phyloP scores from a whole-genome alignment of 202 grass and related monocot genomes.

The Musa balbisiana region DNA sequence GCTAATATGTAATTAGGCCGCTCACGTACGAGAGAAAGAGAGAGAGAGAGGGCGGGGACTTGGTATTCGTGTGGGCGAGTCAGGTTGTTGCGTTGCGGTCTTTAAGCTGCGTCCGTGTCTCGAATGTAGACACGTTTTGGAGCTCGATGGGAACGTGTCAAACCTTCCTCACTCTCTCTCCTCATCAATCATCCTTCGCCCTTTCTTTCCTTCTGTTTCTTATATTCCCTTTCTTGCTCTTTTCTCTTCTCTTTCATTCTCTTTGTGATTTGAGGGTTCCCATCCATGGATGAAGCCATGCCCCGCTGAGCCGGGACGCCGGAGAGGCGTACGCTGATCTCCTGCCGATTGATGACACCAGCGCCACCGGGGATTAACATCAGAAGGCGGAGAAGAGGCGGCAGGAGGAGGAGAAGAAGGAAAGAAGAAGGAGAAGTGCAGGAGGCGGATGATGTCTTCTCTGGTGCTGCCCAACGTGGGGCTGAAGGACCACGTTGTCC shows the following conservation, averaged over 20 bases:
- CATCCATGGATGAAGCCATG: neutral
- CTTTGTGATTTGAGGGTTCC: too few species aligned
- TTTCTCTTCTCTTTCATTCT: slow-evolving; percentile 12
- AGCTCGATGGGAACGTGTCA: neutral
- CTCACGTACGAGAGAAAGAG: too few species aligned
- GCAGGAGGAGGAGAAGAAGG: slow-evolving; percentile 23
- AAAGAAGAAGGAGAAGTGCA: neutral
- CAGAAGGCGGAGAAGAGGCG: slow-evolving; percentile 45
- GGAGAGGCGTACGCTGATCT: neutral
- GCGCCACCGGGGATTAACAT: neutral
- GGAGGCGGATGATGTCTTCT: neutral
- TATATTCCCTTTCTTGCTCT: slow-evolving; percentile 17
- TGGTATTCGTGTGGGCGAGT: neutral
- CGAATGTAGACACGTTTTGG: neutral
- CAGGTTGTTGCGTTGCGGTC: neutral
- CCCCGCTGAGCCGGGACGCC: neutral
- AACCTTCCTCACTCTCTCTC: neutral
- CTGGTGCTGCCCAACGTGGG: slow-evolving; percentile 8
- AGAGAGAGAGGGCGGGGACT: too few species aligned
- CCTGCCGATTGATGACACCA: slow-evolving; percentile 10
- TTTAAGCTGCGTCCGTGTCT: neutral
- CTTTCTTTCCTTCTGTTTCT: neutral
- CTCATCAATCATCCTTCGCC: neutral
- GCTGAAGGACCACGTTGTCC: neutral
- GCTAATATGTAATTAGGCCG: too few species aligned